Evolutionary conservation across 805 yeast genomes (phyloP), one percentile per base, ranked within the genome.

Genomic region (Wickerhamiella dianesei): DNA sequence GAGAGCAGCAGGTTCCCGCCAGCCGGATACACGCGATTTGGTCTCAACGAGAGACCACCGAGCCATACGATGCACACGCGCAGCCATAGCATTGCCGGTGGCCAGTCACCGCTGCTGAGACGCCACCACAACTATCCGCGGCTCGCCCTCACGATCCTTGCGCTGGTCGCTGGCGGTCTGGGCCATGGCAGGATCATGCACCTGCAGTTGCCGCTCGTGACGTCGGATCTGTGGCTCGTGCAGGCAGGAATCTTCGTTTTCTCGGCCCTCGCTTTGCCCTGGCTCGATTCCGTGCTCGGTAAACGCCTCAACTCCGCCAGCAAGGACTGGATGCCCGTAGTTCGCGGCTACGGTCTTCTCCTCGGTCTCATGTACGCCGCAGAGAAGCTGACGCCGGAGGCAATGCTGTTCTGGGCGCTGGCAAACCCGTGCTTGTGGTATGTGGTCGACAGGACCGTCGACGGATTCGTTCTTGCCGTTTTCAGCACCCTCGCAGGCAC

Each of bases 361-460:
- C 48, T 66, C 46, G 70, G 70, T 14, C 59, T 66, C 12, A 55
- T 65, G 9, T 66, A 66, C 45, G 67, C 68, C 19, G 58, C 64
- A 18, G 60, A 66, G 14, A 63, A 64, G 49, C 57, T 67, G 22
- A 57, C 61, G 12, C 44, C 58, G 18, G 66, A 64, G 46, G 66
- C 67, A 1, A 63, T 66, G 2, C 51, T 56, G 35, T 60, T 61
- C 29, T 60, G 66, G 62, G 63, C 63, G 6, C 51, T 65, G 42
- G 59, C 64, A 16, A 65, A 62, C 48, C 71, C 71, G 12, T 58
- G 60, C 21, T 49, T 67, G 47, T 67, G 71, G 71, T 61, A 56
- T 43, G 56, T 65, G 6, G 50, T 64, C 32, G 71, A 67, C 47
- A 56, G 60, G 19, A 59, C 70, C 4, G 44, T 59, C 14, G 59